Conservation (phyloP, 2,329 filamentous ascomycete species). For the Aspergillus neotritici region DNA sequence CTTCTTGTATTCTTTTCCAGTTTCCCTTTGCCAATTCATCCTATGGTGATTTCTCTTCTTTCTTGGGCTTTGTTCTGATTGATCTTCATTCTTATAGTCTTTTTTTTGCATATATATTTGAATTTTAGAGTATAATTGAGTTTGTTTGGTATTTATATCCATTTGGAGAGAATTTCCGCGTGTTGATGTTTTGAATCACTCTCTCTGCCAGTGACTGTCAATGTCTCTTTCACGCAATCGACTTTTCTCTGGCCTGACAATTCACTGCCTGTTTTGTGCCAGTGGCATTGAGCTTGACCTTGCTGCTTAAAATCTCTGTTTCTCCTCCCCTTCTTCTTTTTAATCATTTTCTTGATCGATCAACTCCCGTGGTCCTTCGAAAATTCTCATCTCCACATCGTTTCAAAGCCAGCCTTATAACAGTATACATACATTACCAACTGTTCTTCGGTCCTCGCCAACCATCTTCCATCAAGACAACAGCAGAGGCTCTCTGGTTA, state of each 20-base stretch:
- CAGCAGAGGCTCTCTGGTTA: neutral
- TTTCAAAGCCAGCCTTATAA: neutral
- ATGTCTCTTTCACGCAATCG: constrained; percentile 7
- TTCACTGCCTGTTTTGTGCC: constrained; percentile 4
- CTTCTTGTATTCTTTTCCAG: neutral
- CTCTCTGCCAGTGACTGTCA: constrained; percentile 10
- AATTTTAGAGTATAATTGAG: neutral
- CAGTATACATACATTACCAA: too few species aligned
- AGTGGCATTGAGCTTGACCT: constrained; percentile 4
- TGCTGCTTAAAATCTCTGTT: constrained; percentile 7
- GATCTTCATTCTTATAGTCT: neutral
- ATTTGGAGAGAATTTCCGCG: neutral
- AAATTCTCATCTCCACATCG: neutral
- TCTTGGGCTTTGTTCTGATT: neutral
- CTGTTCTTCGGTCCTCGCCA: too few species aligned
- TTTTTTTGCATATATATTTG: neutral
- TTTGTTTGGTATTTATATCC: neutral
- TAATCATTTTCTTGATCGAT: neutral
- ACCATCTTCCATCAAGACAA: neutral
- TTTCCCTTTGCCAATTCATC: neutral
- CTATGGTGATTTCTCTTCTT: neutral
- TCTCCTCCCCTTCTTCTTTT: constrained; percentile 5
- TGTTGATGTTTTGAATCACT: constrained; percentile 1
- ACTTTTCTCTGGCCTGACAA: constrained; percentile 5
- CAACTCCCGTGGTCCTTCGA: neutral